Percentiles rank a stretch among this genome's conserved stretches.
Conservation (phyloP, 176 grass and related monocot genomes). For the Paspalum notatum region DNA sequence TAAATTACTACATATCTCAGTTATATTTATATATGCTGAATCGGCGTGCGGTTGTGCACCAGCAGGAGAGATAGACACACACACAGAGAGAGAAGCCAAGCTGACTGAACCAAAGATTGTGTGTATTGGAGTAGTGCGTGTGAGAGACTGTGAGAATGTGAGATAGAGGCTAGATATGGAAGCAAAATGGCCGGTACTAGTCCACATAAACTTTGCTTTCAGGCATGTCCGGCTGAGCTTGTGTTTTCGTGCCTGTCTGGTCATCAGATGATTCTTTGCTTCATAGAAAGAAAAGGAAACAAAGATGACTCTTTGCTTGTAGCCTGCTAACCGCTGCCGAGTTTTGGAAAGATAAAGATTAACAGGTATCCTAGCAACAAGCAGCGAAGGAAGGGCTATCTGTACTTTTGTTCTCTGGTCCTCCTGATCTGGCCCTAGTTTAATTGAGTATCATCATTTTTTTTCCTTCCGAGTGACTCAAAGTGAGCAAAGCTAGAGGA, state of each 20-base stretch:
- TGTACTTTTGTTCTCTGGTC: not conserved
- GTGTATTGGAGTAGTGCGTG: not conserved
- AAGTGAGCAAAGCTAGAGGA: not conserved
- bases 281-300: not conserved
- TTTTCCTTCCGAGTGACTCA: not conserved
- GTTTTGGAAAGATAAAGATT: not conserved
- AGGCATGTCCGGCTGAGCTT: not conserved
- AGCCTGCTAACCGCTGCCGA: not conserved
- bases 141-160: too few relatives aligned
- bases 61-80: too few relatives aligned
- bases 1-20: not conserved
- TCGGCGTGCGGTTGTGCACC: not conserved
- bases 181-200: not conserved
- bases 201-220: not conserved
- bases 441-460: not conserved
- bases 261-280: not conserved
- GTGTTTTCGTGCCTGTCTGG: not conserved
- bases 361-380: not conserved
- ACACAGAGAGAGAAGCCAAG: not conserved
- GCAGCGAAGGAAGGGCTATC: not conserved
- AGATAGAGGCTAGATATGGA: not conserved
- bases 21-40: too few relatives aligned
- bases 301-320: constrained; percentile 7
- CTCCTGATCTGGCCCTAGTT: too few relatives aligned
- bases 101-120: not conserved